Percentiles rank a stretch among this genome's conserved stretches.
Conservation (phyloP, 2,329 filamentous ascomycete species). For the Cytospora mali region DNA sequence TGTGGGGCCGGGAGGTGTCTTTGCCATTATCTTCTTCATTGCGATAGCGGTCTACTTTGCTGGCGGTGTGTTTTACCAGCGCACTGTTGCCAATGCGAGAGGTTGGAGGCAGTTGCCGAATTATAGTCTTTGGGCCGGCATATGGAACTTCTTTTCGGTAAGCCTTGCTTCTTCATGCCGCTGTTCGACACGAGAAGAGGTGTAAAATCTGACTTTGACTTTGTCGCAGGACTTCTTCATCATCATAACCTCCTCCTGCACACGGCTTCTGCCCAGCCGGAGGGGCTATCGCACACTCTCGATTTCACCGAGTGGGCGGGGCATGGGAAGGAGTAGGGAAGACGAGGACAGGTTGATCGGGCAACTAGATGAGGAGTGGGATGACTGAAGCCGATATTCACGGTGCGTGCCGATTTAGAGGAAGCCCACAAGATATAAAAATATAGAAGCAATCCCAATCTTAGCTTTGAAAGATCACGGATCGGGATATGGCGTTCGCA, state of each 20-base stretch:
- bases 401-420: neutral
- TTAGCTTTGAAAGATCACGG: conserved; percentile 5
- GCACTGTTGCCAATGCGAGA: conserved; percentile 89
- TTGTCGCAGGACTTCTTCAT: conserved; percentile 62
- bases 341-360: conserved; percentile 95
- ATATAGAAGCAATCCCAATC: conserved; percentile 1
- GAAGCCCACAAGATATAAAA: conserved; percentile 4
- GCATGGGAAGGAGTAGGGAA: conserved; percentile 56
- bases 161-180: conserved; percentile 29
- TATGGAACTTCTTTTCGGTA: conserved; percentile 83
- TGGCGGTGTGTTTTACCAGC: conserved; percentile 93
- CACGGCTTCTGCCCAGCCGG: conserved; percentile 64
- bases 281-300: conserved; percentile 70
- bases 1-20: conserved; percentile 73
- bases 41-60: conserved; percentile 86
- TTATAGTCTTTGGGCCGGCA: conserved; percentile 87
- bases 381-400: conserved; percentile 58
- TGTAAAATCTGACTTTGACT: conserved; percentile 15
- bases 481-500: conserved; percentile 20
- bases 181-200: neutral
- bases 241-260: conserved; percentile 70
- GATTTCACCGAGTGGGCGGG: conserved; percentile 52
- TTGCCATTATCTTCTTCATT: conserved; percentile 78
- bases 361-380: conserved; percentile 96
- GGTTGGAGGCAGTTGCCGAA: conserved; percentile 97